Base-by-base conservation (phyloP, 2,329 filamentous ascomycete genomes). In the Aspergillus sp. region DNA sequence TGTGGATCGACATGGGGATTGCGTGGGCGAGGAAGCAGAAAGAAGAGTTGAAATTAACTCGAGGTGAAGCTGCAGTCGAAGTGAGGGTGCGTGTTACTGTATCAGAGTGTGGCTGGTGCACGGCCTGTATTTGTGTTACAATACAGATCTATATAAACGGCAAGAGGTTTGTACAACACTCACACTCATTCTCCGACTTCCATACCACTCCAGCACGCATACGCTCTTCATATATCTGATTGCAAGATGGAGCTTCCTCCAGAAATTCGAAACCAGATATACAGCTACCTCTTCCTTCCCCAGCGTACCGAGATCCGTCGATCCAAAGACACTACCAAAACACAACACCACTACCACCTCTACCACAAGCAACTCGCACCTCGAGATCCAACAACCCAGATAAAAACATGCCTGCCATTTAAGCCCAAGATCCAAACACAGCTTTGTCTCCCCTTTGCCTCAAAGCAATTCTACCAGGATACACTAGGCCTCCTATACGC, bases 181-280 rank as follows among this genome's bases (percentile, higher is more conserved):
- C n/a, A 20, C n/a, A 18, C 11, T 12, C 41, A 43, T 5, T 12
- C 3, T 6, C 20, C 41, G 3, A 43, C 17, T 9, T 22, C 13
- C 17, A 18, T 43, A 18, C 12, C 20, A 22, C 41, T 22, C 9
- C 17, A 43, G 9, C 41, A n/a, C 13, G 7, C 17, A 17, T 3
- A 8, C 7, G 3, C 30, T 32, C 39, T 42, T 20, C 18, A 83
- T 30, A 76, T 2, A 22, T 34, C 30, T 6, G 12, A 9, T 13
- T n/a, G 24, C 36, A 36, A 34, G n/a, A 55, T 55, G 54, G n/a
- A 38, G 7, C 41, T 93, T 1, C 89, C 89, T 0, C 81, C 84
- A 0, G 89, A 93, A 68, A 72, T 93, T 30, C 86, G 89, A 7
- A 77, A 88, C 58, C 84, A 85, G 64, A 83, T 93, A 12, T 92